These are phyloP conservation scores for Sanghuangporus weigelae DNA, from an alignment of 1,284 basidiomycete species.

Conservation along the genomic window DNA sequence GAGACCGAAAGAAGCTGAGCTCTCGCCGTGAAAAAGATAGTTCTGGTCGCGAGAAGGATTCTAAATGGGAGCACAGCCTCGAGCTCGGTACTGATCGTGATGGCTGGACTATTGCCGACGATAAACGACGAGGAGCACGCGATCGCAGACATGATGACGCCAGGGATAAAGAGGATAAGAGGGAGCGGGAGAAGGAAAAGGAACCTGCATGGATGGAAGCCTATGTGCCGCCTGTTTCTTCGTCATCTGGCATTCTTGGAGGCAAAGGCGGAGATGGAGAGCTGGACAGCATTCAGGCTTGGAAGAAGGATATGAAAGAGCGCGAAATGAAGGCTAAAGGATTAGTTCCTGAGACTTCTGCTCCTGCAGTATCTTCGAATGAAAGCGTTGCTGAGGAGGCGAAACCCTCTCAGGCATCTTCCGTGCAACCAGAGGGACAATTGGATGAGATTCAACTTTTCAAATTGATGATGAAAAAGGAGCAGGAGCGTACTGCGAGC, in stretches of 20 bases:
- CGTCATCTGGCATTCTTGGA: constrained; percentile 58
- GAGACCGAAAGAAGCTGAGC: constrained; percentile 11
- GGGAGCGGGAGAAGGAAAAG: constrained; percentile 64
- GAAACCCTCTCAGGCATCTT: constrained; percentile 11
- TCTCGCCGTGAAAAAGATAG: constrained; percentile 35
- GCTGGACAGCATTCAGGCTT: constrained; percentile 83
- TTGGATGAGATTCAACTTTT: constrained; percentile 85
- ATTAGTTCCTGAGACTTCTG: constrained; percentile 20
- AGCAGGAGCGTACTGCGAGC: constrained; percentile 46
- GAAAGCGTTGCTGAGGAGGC: constrained; percentile 5
- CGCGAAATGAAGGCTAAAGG: constrained; percentile 52
- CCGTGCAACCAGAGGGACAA: constrained; percentile 31
- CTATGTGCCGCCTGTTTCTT: constrained; percentile 55
- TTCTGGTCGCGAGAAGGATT: constrained; percentile 36
- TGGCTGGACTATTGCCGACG: constrained; percentile 52
- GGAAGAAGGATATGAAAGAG: constrained; percentile 85
- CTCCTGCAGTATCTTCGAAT: constrained; percentile 26
- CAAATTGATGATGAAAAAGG: constrained; percentile 80
- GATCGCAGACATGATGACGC: constrained; percentile 45
- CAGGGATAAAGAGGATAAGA: constrained; percentile 49
- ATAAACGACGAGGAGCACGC: constrained; percentile 51
- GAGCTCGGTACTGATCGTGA: constrained; percentile 33
- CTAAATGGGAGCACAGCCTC: constrained; percentile 32
- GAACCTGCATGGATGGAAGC: constrained; percentile 92
- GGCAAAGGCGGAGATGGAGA: constrained; percentile 56